phyloP scores from a whole-genome alignment of 345 rosid genomes.

The Schrenkiella parvula region DNA sequence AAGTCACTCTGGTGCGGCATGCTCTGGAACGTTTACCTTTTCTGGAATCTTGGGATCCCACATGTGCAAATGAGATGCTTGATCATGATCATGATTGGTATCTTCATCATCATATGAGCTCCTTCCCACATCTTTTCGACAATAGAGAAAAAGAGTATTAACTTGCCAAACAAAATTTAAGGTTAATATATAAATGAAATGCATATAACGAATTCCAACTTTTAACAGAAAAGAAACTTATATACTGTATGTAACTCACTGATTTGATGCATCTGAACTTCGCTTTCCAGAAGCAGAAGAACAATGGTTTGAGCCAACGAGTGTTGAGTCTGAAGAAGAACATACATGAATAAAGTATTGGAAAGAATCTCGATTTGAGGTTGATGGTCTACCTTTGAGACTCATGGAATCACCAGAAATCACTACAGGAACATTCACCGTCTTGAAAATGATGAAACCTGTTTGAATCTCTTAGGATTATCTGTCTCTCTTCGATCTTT shows the following conservation, averaged over 20 bases:
- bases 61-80: conserved; percentile 76
- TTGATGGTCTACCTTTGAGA: conserved; percentile 13
- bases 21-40: conserved; percentile 69
- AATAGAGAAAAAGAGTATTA: neutral
- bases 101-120: conserved; percentile 7
- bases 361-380: neutral
- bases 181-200: neutral
- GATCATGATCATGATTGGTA: conserved; percentile 85
- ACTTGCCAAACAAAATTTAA: neutral
- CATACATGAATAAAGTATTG: neutral
- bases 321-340: neutral
- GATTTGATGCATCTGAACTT: neutral
- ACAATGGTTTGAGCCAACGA: neutral
- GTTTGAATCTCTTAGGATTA: conserved; percentile 73
- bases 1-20: conserved; percentile 78
- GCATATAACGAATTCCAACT: neutral
- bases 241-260: neutral
- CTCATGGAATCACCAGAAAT: conserved; percentile 61
- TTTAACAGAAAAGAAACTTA: neutral
- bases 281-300: neutral
- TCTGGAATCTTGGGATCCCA: conserved; percentile 60
- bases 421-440: conserved; percentile 74
- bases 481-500: conserved; percentile 51
- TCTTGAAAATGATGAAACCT: conserved; percentile 87
- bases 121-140: neutral